Base-by-base conservation (phyloP, 2,329 filamentous ascomycete genomes). In the Tolypocladium nubicola region DNA sequence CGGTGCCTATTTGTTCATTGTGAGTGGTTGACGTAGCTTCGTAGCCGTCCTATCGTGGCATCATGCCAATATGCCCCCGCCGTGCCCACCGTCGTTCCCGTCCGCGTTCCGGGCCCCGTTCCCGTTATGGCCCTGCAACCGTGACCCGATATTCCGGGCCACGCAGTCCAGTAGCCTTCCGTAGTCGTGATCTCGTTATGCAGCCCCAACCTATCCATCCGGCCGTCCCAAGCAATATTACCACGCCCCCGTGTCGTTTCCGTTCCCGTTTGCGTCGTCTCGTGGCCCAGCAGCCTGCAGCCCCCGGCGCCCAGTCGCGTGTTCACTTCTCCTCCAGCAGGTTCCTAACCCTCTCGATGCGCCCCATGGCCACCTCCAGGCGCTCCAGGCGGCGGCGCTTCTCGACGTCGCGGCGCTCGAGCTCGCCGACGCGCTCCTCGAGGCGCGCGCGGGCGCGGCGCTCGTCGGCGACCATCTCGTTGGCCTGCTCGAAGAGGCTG, bases 401-500 rank as follows among this genome's bases (percentile, higher is more conserved):
- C 62, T 91, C 88, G 53, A 69, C 72, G 59, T 93, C 89, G 59
- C 88, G 76, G 64, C 78, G 74, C 73, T 92, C 88, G 26, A 94
- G 72, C 65, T 85, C 76, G 58, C 76, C 80, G 9, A 94, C 80
- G 43, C 87, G 75, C 68, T 87, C 84, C 73, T 91, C 87, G 30
- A 94, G 77, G 66, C 79, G 82, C 7, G 87, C 87, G 58, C 88
- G 76, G 39, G 86, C 87, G 57, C 83, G 80, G 49, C 89, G 76
- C 76, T 94, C 89, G 21, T 80, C 77, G 2, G 89, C 88, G 23
- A 94, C 89, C 89, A 94, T 94, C 73, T 91, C 85, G 69, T 94
- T 94, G 55, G 89, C 89, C 74, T 92, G 86, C 73, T 89, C 85
- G 69, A 94, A 94, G 56, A 94, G 74, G 54, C 80, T 81, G 23